Evolutionary conservation across 1,284 basidiomycete species (phyloP), one percentile per base, ranked within the genome.

Genomic region (Omphalotus olearius): DNA sequence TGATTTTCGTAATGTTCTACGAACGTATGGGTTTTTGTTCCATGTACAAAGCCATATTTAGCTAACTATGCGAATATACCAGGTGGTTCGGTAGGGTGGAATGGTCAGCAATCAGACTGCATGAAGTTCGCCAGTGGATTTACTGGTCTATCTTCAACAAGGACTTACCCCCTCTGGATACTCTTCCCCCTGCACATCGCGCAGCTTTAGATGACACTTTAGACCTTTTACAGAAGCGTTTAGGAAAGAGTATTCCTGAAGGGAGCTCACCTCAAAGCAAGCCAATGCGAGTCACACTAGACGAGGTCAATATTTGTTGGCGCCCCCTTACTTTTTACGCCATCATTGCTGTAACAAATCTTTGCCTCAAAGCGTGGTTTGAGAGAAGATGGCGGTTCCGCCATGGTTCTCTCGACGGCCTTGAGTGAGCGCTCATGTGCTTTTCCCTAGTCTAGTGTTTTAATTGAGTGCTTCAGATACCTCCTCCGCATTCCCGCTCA

Each of bases 91-190:
- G 79, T 57, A 82, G 83, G 59, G 79, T 74, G 9, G 79, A 83
- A 1, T 93, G 89, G 88, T 85, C 86, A 0, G 72, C 77, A 9
- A 79, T 96, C 50, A 79, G 73, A 42, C 73, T 72, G 16, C 72
- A 81, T 38, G 82, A 93, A 62, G 72, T 93, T 52, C 75, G 76
- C 40, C 72, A 80, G 52, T 96, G 92, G 90, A 69, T 96, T 23
- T 85, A 91, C 52, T 96, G 93, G 93, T 78, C 82, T 11, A 83
- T 89, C 59, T 94, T 85, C 68, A 86, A 85, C 58, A 70, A 78
- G 2, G 71, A 79, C 18, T 72, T 89, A 40, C 79, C 82, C 16
- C 63, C 75, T 9, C 60, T 69, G 9, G 73, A 80, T n/a, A 54
- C 68, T 17, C 62, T 84, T 9, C 67, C 82, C 2, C 62, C 71